Conservation (phyloP, 2,329 filamentous ascomycete species). For the Ophiosphaerella herpotricha region DNA sequence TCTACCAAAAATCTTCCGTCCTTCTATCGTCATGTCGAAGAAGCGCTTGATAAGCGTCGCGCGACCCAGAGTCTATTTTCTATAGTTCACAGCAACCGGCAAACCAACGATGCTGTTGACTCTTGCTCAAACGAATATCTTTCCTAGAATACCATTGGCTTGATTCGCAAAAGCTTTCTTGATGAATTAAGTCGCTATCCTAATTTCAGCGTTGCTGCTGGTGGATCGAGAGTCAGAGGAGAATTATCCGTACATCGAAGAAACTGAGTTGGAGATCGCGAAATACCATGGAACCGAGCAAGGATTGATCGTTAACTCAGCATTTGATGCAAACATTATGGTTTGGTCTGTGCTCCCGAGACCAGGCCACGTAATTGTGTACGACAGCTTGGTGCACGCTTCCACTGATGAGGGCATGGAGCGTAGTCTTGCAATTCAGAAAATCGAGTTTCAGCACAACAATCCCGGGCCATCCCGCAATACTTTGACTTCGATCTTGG, state of each 20-base stretch:
- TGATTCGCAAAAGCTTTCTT: conserved; percentile 53
- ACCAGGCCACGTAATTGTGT: conserved; percentile 72
- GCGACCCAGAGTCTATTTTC: background rate
- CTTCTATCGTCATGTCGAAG: conserved; percentile 28
- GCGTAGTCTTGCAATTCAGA: conserved; percentile 52
- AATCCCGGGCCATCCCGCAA: background rate
- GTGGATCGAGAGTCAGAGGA: conserved; percentile 65
- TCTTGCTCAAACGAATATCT: conserved; percentile 67
- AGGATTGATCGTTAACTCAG: conserved; percentile 61
- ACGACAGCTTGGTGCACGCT: conserved; percentile 75
- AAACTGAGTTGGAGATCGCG: conserved; percentile 61
- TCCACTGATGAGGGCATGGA: conserved; percentile 77
- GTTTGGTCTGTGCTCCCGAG: conserved; percentile 42
- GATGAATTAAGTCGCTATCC: conserved; percentile 45
- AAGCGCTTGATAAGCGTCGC: conserved; percentile 9
- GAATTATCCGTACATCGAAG: conserved; percentile 61
- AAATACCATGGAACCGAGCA: conserved; percentile 60
- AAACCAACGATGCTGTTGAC: conserved; percentile 42
- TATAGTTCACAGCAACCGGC: background rate
- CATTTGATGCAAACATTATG: conserved; percentile 50
- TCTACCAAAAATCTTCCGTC: background rate
- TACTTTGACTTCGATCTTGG: background rate
- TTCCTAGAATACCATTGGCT: conserved; percentile 53
- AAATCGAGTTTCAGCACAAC: background rate
- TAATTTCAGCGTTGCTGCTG: conserved; percentile 53